Percentiles rank a stretch among this genome's conserved stretches.
These are phyloP conservation scores for Paradendryphiella salina DNA, from an alignment of 2,329 filamentous ascomycete genomes.

Conservation along the genomic window DNA sequence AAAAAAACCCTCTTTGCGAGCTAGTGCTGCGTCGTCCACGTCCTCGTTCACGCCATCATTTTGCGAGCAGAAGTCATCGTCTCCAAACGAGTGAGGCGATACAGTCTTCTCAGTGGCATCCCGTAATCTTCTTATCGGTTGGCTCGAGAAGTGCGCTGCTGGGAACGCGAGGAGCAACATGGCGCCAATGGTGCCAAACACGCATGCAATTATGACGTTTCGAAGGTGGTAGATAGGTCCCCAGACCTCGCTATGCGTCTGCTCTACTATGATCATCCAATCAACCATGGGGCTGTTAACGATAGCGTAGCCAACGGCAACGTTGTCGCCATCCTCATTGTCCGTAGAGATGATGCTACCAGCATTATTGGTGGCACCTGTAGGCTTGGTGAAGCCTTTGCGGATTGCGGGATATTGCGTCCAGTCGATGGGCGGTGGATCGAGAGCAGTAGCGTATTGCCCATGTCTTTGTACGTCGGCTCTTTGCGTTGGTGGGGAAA, in stretches of 20 bases:
- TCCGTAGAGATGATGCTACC: conserved; percentile 67
- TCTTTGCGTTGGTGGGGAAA: conserved; percentile 41
- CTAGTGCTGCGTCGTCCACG: conserved; percentile 54
- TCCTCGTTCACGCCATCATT: conserved; percentile 49
- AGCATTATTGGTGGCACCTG: conserved; percentile 63
- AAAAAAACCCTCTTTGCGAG: conserved; percentile 53
- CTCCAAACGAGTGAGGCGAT: conserved; percentile 63
- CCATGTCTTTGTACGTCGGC: conserved; percentile 28
- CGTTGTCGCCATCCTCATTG: conserved; percentile 70
- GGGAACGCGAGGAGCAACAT: conserved; percentile 74
- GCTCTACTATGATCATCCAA: conserved; percentile 83
- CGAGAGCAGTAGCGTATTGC: conserved; percentile 30
- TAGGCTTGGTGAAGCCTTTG: conserved; percentile 59
- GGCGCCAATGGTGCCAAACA: conserved; percentile 78
- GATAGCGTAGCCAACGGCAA: conserved; percentile 80
- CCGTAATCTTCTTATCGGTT: conserved; percentile 76
- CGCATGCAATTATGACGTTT: conserved; percentile 78
- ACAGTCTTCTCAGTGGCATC: conserved; percentile 75
- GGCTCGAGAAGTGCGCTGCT: conserved; percentile 77
- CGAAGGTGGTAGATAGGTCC: conserved; percentile 74
- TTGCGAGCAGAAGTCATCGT: conserved; percentile 45
- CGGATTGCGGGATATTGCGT: conserved; percentile 65
- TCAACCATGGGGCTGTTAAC: conserved; percentile 70
- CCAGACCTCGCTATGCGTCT: conserved; percentile 73
- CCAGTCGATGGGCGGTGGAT: conserved; percentile 58